Percentiles rank a stretch among this genome's conserved stretches.
Evolutionary conservation across 2,329 filamentous ascomycete genomes (phyloP).

Genomic region (Aschersonia sp.): DNA sequence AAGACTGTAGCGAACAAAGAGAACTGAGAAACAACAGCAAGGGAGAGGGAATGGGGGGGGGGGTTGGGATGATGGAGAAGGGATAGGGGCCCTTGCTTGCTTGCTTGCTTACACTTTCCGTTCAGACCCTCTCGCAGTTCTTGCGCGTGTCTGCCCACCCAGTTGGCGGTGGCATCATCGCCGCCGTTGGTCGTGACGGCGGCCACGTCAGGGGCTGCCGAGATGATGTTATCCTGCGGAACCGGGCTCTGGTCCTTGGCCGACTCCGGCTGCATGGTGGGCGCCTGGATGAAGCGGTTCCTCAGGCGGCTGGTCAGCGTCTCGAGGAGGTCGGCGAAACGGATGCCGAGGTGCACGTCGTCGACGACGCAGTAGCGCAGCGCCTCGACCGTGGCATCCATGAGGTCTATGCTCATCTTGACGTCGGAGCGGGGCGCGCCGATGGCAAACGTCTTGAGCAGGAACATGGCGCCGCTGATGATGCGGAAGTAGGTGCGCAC

Average conservation of each 20-base stretch:
- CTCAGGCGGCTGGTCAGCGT: conserved; percentile 61
- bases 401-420: conserved; percentile 57
- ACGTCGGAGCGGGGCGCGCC: conserved; percentile 69
- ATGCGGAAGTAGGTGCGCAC: conserved; percentile 79
- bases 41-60: too few relatives aligned
- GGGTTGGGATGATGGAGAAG: too few relatives aligned
- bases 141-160: conserved; percentile 23
- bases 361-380: conserved; percentile 69
- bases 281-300: conserved; percentile 57
- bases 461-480: conserved; percentile 71
- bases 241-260: conserved; percentile 27
- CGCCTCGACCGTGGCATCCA: conserved; percentile 61
- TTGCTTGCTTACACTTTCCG: conserved; percentile 18
- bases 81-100: too few relatives aligned
- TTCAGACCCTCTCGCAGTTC: conserved; percentile 25
- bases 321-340: conserved; percentile 72
- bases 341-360: conserved; percentile 72
- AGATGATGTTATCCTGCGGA: conserved; percentile 3
- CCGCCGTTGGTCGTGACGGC: conserved; percentile 4
- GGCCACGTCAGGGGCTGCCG: not conserved
- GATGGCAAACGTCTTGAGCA: conserved; percentile 72
- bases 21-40: too few relatives aligned
- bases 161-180: conserved; percentile 12
- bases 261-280: conserved; percentile 27
- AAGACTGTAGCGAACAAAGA: too few relatives aligned